These are phyloP conservation scores for Myxozyma lipomycoides DNA, from an alignment of 805 yeast species.

Conservation along the genomic window DNA sequence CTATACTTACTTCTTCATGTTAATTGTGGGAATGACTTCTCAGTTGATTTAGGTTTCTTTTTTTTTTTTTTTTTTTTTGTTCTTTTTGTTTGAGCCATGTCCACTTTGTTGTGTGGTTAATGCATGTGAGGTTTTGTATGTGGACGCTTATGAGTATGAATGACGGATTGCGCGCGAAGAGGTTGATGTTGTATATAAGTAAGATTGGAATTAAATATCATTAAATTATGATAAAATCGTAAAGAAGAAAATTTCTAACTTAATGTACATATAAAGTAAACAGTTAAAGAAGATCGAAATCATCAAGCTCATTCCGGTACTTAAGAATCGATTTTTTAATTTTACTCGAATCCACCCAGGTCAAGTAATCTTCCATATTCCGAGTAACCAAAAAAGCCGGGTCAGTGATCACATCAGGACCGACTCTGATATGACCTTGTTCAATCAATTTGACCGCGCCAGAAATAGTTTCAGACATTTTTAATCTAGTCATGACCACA, in stretches of 20 bases:
- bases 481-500: slow-evolving; percentile 88
- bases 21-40: background rate
- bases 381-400: slow-evolving; percentile 91
- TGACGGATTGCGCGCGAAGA: too few species aligned
- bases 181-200: too few species aligned
- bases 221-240: too few species aligned
- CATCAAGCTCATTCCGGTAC: slow-evolving; percentile 68
- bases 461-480: slow-evolving; percentile 83
- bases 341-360: slow-evolving; percentile 97
- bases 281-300: slow-evolving; percentile 52
- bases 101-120: too few species aligned
- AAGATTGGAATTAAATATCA: too few species aligned
- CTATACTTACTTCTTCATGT: background rate
- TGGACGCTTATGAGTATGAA: too few species aligned
- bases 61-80: too few species aligned
- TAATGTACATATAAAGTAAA: too few species aligned
- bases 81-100: too few species aligned
- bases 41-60: too few species aligned
- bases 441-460: slow-evolving; percentile 92
- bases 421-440: slow-evolving; percentile 97
- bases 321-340: slow-evolving; percentile 83
- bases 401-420: slow-evolving; percentile 92
- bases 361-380: slow-evolving; percentile 90
- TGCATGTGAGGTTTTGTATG: too few species aligned
- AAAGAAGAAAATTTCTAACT: too few species aligned